Conservation (phyloP, 306 rosid genomes). For the Castanea crenata region DNA sequence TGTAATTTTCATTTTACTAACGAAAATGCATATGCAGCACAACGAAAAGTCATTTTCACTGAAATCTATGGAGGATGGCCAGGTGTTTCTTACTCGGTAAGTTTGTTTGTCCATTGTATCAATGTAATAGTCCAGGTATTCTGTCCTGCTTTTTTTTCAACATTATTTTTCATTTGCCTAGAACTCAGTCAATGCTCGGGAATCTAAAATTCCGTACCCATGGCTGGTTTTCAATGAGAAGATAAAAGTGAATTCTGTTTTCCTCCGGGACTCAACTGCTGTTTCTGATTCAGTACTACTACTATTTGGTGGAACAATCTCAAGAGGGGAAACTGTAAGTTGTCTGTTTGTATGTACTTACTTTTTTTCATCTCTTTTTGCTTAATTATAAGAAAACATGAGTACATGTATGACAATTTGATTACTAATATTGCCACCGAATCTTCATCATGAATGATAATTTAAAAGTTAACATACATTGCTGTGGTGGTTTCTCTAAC, state of each 20-base stretch:
- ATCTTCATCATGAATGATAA: background rate
- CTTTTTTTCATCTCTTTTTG: conserved; percentile 14
- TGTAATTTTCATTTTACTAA: conserved; percentile 16
- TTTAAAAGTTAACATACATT: background rate
- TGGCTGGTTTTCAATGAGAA: conserved; percentile 98
- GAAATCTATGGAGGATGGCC: conserved; percentile 99
- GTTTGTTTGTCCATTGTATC: conserved; percentile 26
- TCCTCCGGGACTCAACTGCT: conserved; percentile 95
- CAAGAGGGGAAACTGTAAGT: conserved; percentile 70
- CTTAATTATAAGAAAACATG: background rate
- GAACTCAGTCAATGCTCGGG: conserved; percentile 97
- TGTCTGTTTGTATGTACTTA: background rate
- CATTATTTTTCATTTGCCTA: conserved; percentile 33
- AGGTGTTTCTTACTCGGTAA: conserved; percentile 81
- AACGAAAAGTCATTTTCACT: conserved; percentile 83
- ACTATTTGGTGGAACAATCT: conserved; percentile 84
- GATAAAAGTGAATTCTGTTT: conserved; percentile 93
- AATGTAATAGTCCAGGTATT: conserved; percentile 8
- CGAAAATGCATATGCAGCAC: conserved; percentile 54
- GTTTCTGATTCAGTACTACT: conserved; percentile 82
- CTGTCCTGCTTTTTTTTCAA: conserved; percentile 21
- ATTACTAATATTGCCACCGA: background rate
- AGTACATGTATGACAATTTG: background rate
- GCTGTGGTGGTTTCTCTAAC: background rate
- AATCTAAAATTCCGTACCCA: conserved; percentile 81